Evolutionary conservation across 805 yeast species (phyloP).

Genomic region (Barnettozyma pratensis): DNA sequence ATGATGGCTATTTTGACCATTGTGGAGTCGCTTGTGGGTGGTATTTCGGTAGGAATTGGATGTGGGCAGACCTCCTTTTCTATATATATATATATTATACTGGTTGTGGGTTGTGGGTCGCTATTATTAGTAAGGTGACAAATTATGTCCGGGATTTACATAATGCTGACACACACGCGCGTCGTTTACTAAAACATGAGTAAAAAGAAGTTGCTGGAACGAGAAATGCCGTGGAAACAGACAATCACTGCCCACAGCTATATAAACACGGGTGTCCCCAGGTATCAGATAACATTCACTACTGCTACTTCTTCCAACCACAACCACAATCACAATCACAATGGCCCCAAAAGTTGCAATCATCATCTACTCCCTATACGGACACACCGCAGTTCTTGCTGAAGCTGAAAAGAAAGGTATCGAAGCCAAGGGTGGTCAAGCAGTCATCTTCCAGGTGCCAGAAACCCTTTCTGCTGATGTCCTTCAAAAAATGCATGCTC

Average conservation of each 20-base stretch:
- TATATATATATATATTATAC: no score
- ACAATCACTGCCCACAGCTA: not conserved
- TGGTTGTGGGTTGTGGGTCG: not conserved
- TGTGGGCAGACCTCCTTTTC: no score
- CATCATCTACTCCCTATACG: slow-evolving; percentile 75
- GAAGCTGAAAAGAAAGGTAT: slow-evolving; percentile 63
- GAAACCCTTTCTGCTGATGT: slow-evolving; percentile 69
- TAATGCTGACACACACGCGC: not conserved
- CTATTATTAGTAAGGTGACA: not conserved
- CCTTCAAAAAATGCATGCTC: slow-evolving; percentile 58
- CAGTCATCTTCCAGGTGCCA: slow-evolving; percentile 70
- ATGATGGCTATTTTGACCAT: slow-evolving; percentile 37
- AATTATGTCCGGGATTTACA: not conserved
- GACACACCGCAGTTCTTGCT: slow-evolving; percentile 68
- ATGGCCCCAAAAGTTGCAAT: slow-evolving; percentile 38
- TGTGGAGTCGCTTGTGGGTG: not conserved
- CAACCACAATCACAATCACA: not conserved
- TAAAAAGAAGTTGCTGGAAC: not conserved
- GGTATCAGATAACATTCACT: not conserved
- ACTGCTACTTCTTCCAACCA: not conserved
- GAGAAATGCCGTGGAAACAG: not conserved
- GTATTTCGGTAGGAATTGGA: no score
- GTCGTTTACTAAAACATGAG: not conserved
- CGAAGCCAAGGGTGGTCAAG: slow-evolving; percentile 61
- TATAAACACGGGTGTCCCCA: not conserved